Conservation (phyloP, 306 rosid species). For the Biancaea sappan region DNA sequence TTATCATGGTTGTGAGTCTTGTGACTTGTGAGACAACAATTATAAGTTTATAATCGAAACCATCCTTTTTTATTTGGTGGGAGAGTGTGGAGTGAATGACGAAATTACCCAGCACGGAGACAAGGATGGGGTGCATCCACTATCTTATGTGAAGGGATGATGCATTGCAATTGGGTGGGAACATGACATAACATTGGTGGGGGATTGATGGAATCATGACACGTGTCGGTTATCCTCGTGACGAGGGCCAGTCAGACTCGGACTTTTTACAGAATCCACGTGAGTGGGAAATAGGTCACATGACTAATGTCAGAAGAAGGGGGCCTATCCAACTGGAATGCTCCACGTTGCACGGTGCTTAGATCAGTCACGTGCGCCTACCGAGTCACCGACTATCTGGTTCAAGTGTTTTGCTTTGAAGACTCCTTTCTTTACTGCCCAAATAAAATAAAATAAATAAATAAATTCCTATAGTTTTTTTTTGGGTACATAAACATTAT, state of each 20-base stretch:
- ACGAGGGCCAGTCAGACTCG: slow-evolving; percentile 30
- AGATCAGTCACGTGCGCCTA: slow-evolving; percentile 39
- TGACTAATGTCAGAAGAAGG: slow-evolving; percentile 9
- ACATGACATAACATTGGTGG: no score
- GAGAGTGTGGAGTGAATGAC: neutral
- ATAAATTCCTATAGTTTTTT: no score
- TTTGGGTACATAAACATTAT: no score
- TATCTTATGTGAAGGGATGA: neutral
- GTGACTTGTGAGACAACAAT: no score
- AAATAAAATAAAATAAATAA: no score
- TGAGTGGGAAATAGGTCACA: slow-evolving; percentile 31
- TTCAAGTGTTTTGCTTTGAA: neutral
- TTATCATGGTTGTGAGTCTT: no score
- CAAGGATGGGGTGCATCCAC: neutral
- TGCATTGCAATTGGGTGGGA: neutral
- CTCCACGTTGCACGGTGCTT: slow-evolving; percentile 18
- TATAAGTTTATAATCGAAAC: no score
- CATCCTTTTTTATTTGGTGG: neutral
- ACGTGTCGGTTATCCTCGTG: slow-evolving; percentile 20
- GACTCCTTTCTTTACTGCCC: no score
- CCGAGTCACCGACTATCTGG: slow-evolving; percentile 10
- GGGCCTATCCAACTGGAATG: neutral
- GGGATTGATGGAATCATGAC: slow-evolving; percentile 26
- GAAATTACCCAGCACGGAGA: slow-evolving; percentile 14
- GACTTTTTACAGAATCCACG: slow-evolving; percentile 40